Evolutionary conservation across 176 grass and related monocot species (phyloP).

Genomic region (Aegilops speltoides): DNA sequence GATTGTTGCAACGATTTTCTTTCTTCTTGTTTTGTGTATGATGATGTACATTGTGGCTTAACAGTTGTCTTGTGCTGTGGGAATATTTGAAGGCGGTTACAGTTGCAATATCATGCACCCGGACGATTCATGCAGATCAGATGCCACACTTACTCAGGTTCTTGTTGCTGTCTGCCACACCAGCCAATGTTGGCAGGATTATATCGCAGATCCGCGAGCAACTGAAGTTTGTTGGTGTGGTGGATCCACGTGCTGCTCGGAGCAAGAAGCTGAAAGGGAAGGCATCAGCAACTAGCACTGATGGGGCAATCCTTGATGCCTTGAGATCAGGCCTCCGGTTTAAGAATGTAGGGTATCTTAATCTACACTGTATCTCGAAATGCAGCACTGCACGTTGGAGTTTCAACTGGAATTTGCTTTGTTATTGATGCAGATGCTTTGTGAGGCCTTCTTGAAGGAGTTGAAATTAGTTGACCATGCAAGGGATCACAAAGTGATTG

Average conservation of each 20-base stretch:
- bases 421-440: conserved; percentile 60
- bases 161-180: conserved; percentile 71
- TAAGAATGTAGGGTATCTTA: conserved; percentile 59
- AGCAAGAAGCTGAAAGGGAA: conserved; percentile 89
- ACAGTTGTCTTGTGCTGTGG: neutral
- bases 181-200: conserved; percentile 72
- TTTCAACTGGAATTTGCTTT: conserved; percentile 22
- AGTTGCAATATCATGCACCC: conserved; percentile 85
- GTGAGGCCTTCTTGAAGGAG: conserved; percentile 77
- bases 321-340: conserved; percentile 83
- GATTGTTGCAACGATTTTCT: neutral
- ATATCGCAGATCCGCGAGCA: conserved; percentile 81
- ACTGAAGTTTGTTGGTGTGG: conserved; percentile 63
- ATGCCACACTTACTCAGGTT: conserved; percentile 89
- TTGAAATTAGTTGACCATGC: conserved; percentile 65
- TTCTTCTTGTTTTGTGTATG: conserved; percentile 7
- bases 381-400: neutral
- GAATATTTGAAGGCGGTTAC: conserved; percentile 71
- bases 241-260: conserved; percentile 54
- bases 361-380: conserved; percentile 1
- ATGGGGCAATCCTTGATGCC: conserved; percentile 69
- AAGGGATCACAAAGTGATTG: conserved; percentile 71
- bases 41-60: conserved; percentile 17
- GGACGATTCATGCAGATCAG: conserved; percentile 66
- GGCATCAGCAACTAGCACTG: conserved; percentile 49